Evolutionary conservation across 2,329 filamentous ascomycete species (phyloP), one percentile per base, ranked within the genome.

Genomic region (Aspergillus sp.): DNA sequence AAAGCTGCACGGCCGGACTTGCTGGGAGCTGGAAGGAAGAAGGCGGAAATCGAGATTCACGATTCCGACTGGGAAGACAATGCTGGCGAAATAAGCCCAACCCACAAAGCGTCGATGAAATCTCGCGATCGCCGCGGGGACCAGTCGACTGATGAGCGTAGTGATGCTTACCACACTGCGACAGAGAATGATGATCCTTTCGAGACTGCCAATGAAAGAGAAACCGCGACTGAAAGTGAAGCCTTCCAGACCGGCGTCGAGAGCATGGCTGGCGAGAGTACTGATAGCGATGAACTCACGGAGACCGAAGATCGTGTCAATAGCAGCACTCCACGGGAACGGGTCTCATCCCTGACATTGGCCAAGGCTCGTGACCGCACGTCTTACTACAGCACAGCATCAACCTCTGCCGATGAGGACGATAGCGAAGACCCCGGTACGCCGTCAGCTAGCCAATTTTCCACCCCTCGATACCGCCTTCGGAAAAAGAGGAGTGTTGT

Each of bases 171-270:
- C 64, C 90, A 95, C 58, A 93, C 90, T 5, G 89, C 90, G 38
- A 91, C 91, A 59, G 92, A 96, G 69, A 85, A 84, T 1, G 79
- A 81, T 54, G 85, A 87, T 70, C 82, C 80, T 41, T 89, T 89
- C 60, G 86, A 89, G 70, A 89, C 87, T 43, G 87, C 87, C 22
- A 90, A 96, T 67, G 93, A 97, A 74, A 86, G 86, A 26, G 84
- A 84, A 55, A 83, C 79, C 7, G 84, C 81, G 12, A 96, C 91
- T 0, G 93, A 96, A 76, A 96, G 92, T 11, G 93, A 98, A 65
- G 91, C 91, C 62, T 98, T 98, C 84, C 90, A 96, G 72, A 97
- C 93, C 4, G 92, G 90, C n/a, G 85, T 87, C 15, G 95, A 98
- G 70, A 86, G 81, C 60, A 76, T 87, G 62, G 81, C 80, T 53